Evolutionary conservation across 2,329 filamentous ascomycete genomes (phyloP).

Genomic region (Paramyrothecium roridum): DNA sequence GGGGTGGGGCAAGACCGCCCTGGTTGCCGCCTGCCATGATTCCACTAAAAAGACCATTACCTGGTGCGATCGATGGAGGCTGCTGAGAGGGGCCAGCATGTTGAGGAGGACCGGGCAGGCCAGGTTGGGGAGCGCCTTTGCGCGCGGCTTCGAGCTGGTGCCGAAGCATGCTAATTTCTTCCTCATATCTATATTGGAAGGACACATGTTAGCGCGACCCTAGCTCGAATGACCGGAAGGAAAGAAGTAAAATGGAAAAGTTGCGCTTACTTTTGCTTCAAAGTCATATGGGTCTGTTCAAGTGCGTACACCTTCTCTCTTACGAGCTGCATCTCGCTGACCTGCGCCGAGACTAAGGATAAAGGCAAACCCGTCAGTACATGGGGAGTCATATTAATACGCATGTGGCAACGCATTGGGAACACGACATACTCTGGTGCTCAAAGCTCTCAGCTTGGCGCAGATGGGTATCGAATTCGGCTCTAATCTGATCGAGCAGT

Average conservation of each 20-base stretch:
- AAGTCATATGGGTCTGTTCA: constrained; percentile 81
- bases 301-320: constrained; percentile 90
- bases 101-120: constrained; percentile 66
- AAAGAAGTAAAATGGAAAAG: not conserved
- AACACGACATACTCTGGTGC: constrained; percentile 74
- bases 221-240: not conserved
- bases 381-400: too few species aligned
- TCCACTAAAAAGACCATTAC: constrained; percentile 88
- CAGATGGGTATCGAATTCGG: constrained; percentile 85
- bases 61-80: constrained; percentile 84
- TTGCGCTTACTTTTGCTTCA: constrained; percentile 81
- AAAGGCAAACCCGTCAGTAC: too few species aligned
- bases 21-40: constrained; percentile 91
- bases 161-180: constrained; percentile 80
- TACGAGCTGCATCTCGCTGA: constrained; percentile 93
- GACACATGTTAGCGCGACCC: constrained; percentile 4
- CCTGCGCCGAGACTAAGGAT: constrained; percentile 74
- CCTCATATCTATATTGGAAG: constrained; percentile 70
- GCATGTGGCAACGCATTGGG: too few species aligned
- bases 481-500: constrained; percentile 84
- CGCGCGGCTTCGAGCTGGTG: constrained; percentile 81
- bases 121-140: constrained; percentile 53
- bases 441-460: constrained; percentile 84
- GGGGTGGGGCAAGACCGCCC: constrained; percentile 78
- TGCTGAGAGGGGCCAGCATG: constrained; percentile 79